Base-by-base conservation (phyloP, 495 filamentous ascomycete genomes). In the Lepidopterella palustris region DNA sequence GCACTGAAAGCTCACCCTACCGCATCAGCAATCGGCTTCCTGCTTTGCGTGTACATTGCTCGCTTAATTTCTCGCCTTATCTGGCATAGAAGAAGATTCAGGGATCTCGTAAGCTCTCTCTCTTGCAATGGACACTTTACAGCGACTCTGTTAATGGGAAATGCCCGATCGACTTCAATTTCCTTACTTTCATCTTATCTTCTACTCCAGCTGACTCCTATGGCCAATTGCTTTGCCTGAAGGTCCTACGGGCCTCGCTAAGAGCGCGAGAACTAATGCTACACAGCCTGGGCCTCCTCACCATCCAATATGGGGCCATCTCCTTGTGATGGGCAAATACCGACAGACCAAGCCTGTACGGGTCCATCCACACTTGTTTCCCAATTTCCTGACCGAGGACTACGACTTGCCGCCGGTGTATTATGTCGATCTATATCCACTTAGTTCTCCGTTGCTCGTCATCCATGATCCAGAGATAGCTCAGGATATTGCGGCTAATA, bases 401-500 rank as follows among this genome's bases (percentile, higher is more conserved):
- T 68, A 70, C 51, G 50, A 70, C 10, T 63, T 75, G 1, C 65
- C 62, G 23, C 59, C 64, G 10, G 35, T 73, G 53, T 74, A 69
- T 58, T 73, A 72, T 50, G 9, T 76, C 10, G 74, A 77, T 31
- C 42, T 63, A 0, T 75, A 67, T 63, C 75, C 74, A n/a, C 40
- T 74, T 21, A 48, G 53, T 13, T 47, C 54, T 10, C 61, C 65
- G 3, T 65, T 79, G 51, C 51, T 76, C 8, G 47, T 80, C 8
- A 61, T 82, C 24, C 59, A 64, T 26, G 72, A 73, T 62, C 75
- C 81, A 45, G 72, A 76, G 3, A 51, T 79, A 0, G 76, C 78
- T 20, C 72, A 75, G 31, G 76, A 79, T 51, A 45, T 70, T 31
- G 58, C 62, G 4, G 50, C 65, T 11, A 53, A 60, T 53, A 8